These are phyloP conservation scores for Dipteronia sinensis DNA, from an alignment of 345 rosid genomes.

Conservation along the genomic window DNA sequence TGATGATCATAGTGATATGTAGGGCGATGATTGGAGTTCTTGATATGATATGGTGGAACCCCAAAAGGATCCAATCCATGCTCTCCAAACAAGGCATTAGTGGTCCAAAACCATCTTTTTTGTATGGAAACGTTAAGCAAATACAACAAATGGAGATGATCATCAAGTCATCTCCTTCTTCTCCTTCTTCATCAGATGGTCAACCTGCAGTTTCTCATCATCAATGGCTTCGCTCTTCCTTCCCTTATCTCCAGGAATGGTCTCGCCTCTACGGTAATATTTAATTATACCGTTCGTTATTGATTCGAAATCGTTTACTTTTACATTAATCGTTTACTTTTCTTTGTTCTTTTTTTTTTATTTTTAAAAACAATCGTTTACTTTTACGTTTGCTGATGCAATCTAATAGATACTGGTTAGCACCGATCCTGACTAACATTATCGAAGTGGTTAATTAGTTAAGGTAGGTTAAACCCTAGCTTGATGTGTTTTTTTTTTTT, in stretches of 20 bases:
- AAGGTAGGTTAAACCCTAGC: too few species aligned
- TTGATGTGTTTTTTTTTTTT: too few species aligned
- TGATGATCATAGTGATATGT: not conserved
- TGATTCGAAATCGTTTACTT: not conserved
- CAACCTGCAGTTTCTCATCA: conserved; percentile 1
- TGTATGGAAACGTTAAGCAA: conserved; percentile 13
- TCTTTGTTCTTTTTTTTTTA: too few species aligned
- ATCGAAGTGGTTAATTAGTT: too few species aligned
- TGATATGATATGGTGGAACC: not conserved
- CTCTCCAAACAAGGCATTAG: conserved; percentile 13
- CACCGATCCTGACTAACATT: too few species aligned
- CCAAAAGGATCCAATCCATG: not conserved
- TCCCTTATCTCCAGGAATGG: conserved; percentile 33
- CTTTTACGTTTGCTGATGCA: too few species aligned
- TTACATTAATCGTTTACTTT: not conserved
- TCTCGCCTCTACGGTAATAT: conserved; percentile 26
- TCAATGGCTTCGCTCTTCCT: conserved; percentile 20
- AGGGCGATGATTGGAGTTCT: not conserved
- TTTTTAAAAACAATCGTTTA: not conserved
- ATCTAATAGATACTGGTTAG: too few species aligned
- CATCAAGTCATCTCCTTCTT: not conserved
- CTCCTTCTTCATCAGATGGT: not conserved
- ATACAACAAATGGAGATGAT: not conserved
- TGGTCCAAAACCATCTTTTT: conserved; percentile 9
- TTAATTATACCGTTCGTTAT: not conserved